A percentile compares a stretch with the other conserved stretches of the same genome.
These are phyloP conservation scores for Tremellales sp. DNA, from an alignment of 1,284 basidiomycete genomes.

Conservation along the genomic window DNA sequence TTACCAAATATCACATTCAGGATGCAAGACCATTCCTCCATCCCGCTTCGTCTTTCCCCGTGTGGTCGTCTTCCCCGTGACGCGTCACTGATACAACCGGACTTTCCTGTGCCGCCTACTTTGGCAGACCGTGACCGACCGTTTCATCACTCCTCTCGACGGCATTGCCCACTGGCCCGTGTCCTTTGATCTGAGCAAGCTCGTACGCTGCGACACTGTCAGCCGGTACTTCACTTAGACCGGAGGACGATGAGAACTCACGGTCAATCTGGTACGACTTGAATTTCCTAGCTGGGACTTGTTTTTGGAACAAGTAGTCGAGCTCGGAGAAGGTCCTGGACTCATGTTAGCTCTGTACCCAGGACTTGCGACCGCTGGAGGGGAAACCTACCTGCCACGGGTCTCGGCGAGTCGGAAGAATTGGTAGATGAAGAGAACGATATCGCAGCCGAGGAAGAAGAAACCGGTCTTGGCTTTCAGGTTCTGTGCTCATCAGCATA, in stretches of 20 bases:
- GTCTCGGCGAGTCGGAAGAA: not conserved
- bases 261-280: not conserved
- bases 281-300: slow-evolving; percentile 8
- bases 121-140: too few relatives aligned
- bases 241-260: not conserved
- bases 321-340: slow-evolving; percentile 25
- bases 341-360: not conserved
- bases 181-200: not conserved
- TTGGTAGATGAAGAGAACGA: not conserved
- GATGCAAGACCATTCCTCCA: too few relatives aligned
- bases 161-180: not conserved
- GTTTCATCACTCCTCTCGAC: not conserved
- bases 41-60: too few relatives aligned
- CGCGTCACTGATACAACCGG: too few relatives aligned
- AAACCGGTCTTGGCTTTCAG: slow-evolving; percentile 15
- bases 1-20: too few relatives aligned
- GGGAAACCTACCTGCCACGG: not conserved
- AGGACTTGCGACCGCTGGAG: not conserved
- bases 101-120: too few relatives aligned
- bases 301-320: slow-evolving; percentile 8
- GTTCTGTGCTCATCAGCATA: slow-evolving; percentile 21
- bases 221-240: too few relatives aligned
- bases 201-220: not conserved
- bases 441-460: slow-evolving; percentile 14
- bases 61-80: too few relatives aligned